Evolutionary conservation across 2,329 filamentous ascomycete species (phyloP).

Genomic region (Rutstroemia sp.): DNA sequence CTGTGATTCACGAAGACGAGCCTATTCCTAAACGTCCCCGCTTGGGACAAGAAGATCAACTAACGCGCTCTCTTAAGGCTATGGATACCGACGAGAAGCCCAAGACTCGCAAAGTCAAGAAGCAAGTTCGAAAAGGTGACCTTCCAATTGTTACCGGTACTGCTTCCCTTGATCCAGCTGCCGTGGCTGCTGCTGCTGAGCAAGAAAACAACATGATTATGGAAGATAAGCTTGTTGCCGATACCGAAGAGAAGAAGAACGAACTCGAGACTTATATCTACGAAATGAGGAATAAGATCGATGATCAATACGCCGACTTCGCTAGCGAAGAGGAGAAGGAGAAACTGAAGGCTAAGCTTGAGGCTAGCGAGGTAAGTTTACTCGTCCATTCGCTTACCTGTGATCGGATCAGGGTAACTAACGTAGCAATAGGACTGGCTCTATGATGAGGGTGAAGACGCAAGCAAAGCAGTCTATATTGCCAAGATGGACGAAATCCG

Average conservation of each 20-base stretch:
- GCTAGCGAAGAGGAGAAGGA: slow-evolving; percentile 88
- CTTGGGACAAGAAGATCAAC: slow-evolving; percentile 20
- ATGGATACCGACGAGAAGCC: slow-evolving; percentile 79
- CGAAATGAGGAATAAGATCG: slow-evolving; percentile 90
- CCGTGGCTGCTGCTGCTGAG: slow-evolving; percentile 65
- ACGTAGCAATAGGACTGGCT: slow-evolving; percentile 74
- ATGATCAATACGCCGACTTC: slow-evolving; percentile 84
- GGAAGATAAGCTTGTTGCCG: slow-evolving; percentile 96
- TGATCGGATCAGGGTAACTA: slow-evolving; percentile 15
- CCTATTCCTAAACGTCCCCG: slow-evolving; percentile 20
- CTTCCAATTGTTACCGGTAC: slow-evolving; percentile 81
- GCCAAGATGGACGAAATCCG: slow-evolving; percentile 96
- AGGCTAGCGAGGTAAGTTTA: slow-evolving; percentile 70
- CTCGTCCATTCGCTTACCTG: not conserved
- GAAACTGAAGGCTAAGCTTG: slow-evolving; percentile 76
- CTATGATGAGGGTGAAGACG: slow-evolving; percentile 93
- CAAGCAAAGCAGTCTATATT: slow-evolving; percentile 86
- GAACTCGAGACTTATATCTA: slow-evolving; percentile 98
- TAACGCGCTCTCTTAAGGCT: slow-evolving; percentile 35
- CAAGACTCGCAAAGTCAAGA: slow-evolving; percentile 96
- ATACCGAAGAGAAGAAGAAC: slow-evolving; percentile 99
- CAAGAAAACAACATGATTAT: slow-evolving; percentile 87
- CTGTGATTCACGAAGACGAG: slow-evolving; percentile 18
- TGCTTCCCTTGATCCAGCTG: slow-evolving; percentile 62
- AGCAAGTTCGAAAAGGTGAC: slow-evolving; percentile 96